Base-by-base conservation (phyloP, 2,329 filamentous ascomycete genomes). In the Ustulina deusta region DNA sequence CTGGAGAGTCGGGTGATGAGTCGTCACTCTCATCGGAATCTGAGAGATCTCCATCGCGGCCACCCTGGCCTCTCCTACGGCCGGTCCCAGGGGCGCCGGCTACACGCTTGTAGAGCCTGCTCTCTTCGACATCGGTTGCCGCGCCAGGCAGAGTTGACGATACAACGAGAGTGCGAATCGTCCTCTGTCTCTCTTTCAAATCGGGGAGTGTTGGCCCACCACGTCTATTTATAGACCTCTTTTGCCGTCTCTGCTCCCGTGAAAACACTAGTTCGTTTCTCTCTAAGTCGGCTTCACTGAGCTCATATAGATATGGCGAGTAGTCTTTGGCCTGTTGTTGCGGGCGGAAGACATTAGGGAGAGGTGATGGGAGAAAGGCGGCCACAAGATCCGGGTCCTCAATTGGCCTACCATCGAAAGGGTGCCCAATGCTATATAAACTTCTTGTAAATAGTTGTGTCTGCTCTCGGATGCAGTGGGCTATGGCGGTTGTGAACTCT, bases 401-500 rank as follows among this genome's bases (percentile, higher is more conserved):
- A 25, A 98, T 87, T 2, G 94, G 94, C 40, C 96, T 89, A 57
- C 96, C 96, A 78, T 99, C 96, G 75, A 99, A 99, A 29, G 94
- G 91, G 82, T 99, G 94, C 2, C 94, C 94, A 61, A 97, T 89
- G 74, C 96, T 93, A 81, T 97, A 98, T 68, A 99, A 83, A 76
- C 94, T 97, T 78, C 93, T 92, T 6, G 94, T 97, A 79, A 97
- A 99, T 34, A 98, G 87, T 78, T 99, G 96, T 46, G 91, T 90
- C 81, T 99, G 96, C 80, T 99, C 96, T 69, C 96, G 91, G 76
- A 99, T 99, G 69, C 93, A 97, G 81, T 99, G 96, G 13, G 96
- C 96, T 78, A 99, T 98, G 7, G 96, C 95, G 0, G 96, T 99
- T 2, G 93, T 94, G 76, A 99, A 99, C 79, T 99, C 96, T 71